Percentiles rank a stretch among this genome's conserved stretches.
These are phyloP conservation scores for Silybum marianum DNA, from an alignment of 129 eudicot genomes.

Conservation along the genomic window DNA sequence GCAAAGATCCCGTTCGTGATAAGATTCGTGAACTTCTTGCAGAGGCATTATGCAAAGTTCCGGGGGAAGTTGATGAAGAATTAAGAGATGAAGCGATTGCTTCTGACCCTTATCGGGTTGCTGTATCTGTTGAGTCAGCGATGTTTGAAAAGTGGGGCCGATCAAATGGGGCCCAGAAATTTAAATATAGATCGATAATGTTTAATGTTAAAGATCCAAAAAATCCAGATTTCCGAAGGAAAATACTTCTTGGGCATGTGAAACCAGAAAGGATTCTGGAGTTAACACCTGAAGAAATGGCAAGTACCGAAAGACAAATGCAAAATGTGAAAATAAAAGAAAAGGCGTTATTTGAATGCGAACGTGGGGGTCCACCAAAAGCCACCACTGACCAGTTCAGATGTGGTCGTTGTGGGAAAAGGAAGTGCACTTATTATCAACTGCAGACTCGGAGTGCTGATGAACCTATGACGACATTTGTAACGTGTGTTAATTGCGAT, in stretches of 20 bases:
- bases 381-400: slow-evolving; percentile 76
- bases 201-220: slow-evolving; percentile 75
- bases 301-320: slow-evolving; percentile 59
- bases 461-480: slow-evolving; percentile 92
- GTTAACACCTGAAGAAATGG: slow-evolving; percentile 85
- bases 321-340: slow-evolving; percentile 65
- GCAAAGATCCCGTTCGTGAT: slow-evolving; percentile 68
- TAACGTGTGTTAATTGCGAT: slow-evolving; percentile 86
- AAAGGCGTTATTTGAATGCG: slow-evolving; percentile 77
- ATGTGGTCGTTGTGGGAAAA: slow-evolving; percentile 74
- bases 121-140: slow-evolving; percentile 72
- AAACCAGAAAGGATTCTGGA: slow-evolving; percentile 53
- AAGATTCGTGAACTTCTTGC: slow-evolving; percentile 73
- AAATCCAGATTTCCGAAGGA: slow-evolving; percentile 90
- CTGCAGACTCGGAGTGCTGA: slow-evolving; percentile 95
- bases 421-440: slow-evolving; percentile 79
- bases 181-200: slow-evolving; percentile 70
- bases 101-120: slow-evolving; percentile 72
- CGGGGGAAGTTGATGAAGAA: slow-evolving; percentile 55
- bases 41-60: slow-evolving; percentile 72
- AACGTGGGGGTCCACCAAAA: slow-evolving; percentile 61
- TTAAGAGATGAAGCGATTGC: slow-evolving; percentile 42
- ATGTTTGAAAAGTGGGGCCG: slow-evolving; percentile 87
- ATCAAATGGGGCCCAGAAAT: slow-evolving; percentile 65
- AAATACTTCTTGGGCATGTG: slow-evolving; percentile 62